Evolutionary conservation across 129 eudicot genomes (phyloP).

Genomic region (Deinandra increscens): DNA sequence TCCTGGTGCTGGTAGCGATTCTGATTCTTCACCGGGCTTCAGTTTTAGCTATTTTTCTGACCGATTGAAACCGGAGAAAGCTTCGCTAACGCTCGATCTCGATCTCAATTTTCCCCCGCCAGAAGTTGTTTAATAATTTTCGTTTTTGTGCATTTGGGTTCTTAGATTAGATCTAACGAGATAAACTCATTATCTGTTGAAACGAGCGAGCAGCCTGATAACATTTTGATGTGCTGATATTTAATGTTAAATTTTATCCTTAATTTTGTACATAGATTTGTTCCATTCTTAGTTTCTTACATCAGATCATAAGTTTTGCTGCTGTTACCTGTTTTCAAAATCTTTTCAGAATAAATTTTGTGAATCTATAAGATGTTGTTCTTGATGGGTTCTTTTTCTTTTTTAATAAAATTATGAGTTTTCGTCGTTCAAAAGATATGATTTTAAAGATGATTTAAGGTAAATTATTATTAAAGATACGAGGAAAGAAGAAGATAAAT

Average conservation of each 20-base stretch:
- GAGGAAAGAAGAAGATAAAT: constrained; percentile 4
- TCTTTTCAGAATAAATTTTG: no score
- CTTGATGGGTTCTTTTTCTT: no score
- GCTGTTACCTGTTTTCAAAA: no score
- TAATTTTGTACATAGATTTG: no score
- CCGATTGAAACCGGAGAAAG: constrained; percentile 5
- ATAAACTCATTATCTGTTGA: constrained; percentile 5
- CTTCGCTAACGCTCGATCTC: constrained; percentile 32
- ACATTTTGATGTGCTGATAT: constrained; percentile 35
- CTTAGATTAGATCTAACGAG: constrained; percentile 13
- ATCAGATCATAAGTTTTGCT: no score
- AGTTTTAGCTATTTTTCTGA: background rate
- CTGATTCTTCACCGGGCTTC: constrained; percentile 34
- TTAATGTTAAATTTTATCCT: no score
- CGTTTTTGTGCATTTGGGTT: background rate
- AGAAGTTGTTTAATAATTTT: constrained; percentile 29
- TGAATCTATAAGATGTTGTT: no score
- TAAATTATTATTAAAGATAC: no score
- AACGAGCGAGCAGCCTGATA: constrained; percentile 34
- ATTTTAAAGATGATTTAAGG: no score
- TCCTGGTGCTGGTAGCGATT: constrained; percentile 28
- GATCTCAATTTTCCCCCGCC: constrained; percentile 60
- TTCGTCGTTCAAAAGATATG: no score
- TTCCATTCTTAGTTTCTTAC: no score
- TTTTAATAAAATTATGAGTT: no score